A percentile compares a stretch with the other conserved stretches of the same genome.
Conservation (phyloP, 495 filamentous ascomycete genomes). For the Pseudevernia furfuracea region DNA sequence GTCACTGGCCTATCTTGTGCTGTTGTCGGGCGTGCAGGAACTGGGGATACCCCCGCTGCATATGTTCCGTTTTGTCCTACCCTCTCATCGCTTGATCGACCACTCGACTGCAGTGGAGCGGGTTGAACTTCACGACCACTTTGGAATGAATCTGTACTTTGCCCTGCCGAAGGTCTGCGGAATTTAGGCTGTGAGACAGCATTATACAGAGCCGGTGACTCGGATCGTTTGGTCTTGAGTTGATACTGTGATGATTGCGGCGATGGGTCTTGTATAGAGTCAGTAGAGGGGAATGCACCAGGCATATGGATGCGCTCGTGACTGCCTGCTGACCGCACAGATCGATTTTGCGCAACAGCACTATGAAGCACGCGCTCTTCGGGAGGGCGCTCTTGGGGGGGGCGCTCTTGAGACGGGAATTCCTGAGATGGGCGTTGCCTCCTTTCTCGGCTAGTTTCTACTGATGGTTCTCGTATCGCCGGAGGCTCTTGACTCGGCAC, state of each 20-base stretch:
- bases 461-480: constrained; percentile 13
- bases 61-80: constrained; percentile 22
- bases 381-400: constrained; percentile 17
- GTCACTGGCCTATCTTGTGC: constrained; percentile 15
- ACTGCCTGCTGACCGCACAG: constrained; percentile 19
- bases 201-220: constrained; percentile 30
- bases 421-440: constrained; percentile 27
- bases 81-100: constrained; percentile 23
- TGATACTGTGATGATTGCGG: constrained; percentile 29
- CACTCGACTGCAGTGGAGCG: constrained; percentile 11
- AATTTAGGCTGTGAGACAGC: constrained; percentile 25
- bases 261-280: constrained; percentile 23
- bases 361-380: constrained; percentile 20
- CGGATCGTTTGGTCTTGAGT: constrained; percentile 27
- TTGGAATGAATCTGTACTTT: constrained; percentile 50
- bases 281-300: constrained; percentile 25
- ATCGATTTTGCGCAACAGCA: constrained; percentile 17
- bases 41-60: background rate
- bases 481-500: constrained; percentile 19
- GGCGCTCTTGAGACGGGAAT: constrained; percentile 23
- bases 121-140: constrained; percentile 39
- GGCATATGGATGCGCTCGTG: constrained; percentile 26
- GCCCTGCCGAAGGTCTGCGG: constrained; percentile 39
- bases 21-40: background rate
- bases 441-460: constrained; percentile 20